Percentiles rank a stretch among this genome's conserved stretches.
These are phyloP conservation scores for Nitzschia palea DNA, from an alignment of 108 stramenopile species.

Conservation along the genomic window DNA sequence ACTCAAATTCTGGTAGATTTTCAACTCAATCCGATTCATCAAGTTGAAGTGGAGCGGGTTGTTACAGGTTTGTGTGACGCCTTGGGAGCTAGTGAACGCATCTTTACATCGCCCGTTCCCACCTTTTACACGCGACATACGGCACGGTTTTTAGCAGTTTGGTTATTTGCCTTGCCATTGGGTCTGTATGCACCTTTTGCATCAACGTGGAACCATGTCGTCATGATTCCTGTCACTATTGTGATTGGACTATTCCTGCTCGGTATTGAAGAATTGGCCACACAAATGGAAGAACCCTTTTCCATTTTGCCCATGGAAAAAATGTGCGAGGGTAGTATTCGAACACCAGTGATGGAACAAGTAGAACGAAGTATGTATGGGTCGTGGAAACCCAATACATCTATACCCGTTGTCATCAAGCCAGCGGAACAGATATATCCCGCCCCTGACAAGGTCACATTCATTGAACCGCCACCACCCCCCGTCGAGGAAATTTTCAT, in stretches of 20 bases:
- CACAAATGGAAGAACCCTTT: constrained; percentile 81
- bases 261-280: constrained; percentile 72
- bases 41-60: constrained; percentile 52
- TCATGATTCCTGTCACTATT: constrained; percentile 42
- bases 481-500: no score
- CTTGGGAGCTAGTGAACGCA: constrained; percentile 42
- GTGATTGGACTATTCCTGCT: constrained; percentile 55
- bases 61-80: constrained; percentile 42
- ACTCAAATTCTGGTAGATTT: constrained; percentile 38
- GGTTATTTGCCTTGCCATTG: constrained; percentile 57
- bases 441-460: background rate
- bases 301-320: constrained; percentile 63
- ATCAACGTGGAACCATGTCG: constrained; percentile 27
- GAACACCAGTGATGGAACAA: constrained; percentile 22
- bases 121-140: constrained; percentile 69
- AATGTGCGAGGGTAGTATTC: constrained; percentile 38
- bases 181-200: constrained; percentile 56
- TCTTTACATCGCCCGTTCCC: constrained; percentile 57
- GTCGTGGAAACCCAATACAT: background rate
- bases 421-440: background rate
- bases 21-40: constrained; percentile 38
- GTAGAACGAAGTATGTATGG: constrained; percentile 20
- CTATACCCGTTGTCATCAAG: background rate
- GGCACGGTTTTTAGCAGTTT: constrained; percentile 60
- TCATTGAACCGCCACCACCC: background rate